These are phyloP conservation scores for Ustilago trichophora DNA, from an alignment of 1,284 basidiomycete species.

Conservation along the genomic window DNA sequence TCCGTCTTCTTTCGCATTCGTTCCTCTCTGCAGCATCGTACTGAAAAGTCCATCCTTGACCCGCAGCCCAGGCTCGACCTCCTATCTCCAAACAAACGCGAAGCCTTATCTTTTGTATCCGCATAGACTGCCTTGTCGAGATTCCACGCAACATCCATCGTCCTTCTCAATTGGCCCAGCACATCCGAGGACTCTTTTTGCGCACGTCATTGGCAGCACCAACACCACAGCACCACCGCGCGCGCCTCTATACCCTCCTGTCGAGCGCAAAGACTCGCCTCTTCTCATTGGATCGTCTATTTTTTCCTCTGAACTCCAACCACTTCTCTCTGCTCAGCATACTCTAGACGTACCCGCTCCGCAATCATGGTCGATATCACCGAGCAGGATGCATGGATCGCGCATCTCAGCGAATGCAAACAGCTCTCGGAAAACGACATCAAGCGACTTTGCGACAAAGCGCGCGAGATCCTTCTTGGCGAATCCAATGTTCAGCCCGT, in stretches of 20 bases:
- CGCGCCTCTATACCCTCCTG: conserved; percentile 18
- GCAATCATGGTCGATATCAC: conserved; percentile 61
- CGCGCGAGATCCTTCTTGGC: conserved; percentile 92
- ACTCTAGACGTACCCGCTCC: not conserved
- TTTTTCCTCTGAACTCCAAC: not conserved
- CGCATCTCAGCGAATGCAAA: conserved; percentile 96
- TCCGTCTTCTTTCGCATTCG: no score
- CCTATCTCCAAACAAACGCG: not conserved
- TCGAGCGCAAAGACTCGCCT: not conserved
- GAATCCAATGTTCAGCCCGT: conserved; percentile 78
- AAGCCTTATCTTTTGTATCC: conserved; percentile 4
- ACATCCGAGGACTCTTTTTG: not conserved
- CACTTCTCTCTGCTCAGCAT: not conserved
- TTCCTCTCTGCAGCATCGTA: no score
- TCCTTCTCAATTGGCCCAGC: not conserved
- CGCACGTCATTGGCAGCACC: not conserved
- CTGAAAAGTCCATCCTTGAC: not conserved
- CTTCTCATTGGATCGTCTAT: not conserved
- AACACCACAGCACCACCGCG: not conserved
- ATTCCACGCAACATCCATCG: no score
- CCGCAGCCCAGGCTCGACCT: not conserved
- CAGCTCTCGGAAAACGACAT: conserved; percentile 95
- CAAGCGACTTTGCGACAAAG: conserved; percentile 98
- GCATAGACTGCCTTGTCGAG: no score
- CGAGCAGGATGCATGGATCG: conserved; percentile 77